These are phyloP conservation scores for Ceriops decandra DNA, from an alignment of 345 rosid genomes.

Conservation along the genomic window DNA sequence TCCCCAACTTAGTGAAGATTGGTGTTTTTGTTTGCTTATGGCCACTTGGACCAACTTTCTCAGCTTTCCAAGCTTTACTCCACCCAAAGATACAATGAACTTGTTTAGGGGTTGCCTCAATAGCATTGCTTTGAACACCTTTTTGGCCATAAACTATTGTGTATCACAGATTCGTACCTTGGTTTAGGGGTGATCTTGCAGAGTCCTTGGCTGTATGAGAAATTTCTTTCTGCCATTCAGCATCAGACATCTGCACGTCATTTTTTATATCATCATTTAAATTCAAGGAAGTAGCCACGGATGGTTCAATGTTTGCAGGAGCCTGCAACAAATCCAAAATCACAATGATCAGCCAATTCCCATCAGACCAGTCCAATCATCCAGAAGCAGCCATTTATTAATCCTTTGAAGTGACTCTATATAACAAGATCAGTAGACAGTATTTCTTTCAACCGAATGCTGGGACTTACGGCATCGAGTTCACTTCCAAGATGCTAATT, in stretches of 20 bases:
- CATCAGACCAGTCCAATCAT: not conserved
- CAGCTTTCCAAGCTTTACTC: too few species aligned
- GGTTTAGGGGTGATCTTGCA: slow-evolving; percentile 20
- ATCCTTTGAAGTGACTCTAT: too few species aligned
- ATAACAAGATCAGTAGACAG: not conserved
- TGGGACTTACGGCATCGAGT: too few species aligned
- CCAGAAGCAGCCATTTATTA: not conserved
- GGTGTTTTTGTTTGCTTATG: too few species aligned
- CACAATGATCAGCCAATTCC: not conserved
- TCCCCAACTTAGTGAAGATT: too few species aligned
- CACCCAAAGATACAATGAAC: too few species aligned
- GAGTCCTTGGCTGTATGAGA: slow-evolving; percentile 18
- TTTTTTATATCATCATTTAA: slow-evolving; percentile 33
- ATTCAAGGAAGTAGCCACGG: slow-evolving; percentile 27
- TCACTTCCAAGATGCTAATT: too few species aligned
- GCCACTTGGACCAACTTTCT: too few species aligned
- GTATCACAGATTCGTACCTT: slow-evolving; percentile 35
- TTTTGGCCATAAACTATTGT: not conserved
- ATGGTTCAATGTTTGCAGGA: slow-evolving; percentile 27
- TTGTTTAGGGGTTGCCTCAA: too few species aligned
- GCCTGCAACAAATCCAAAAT: slow-evolving; percentile 25
- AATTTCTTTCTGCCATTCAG: slow-evolving; percentile 27
- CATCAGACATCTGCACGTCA: slow-evolving; percentile 23
- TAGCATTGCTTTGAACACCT: not conserved
- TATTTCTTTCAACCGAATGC: too few species aligned